Evolutionary conservation across 75 land plant genomes (phyloP).

Genomic region (Sequoia sempervirens): DNA sequence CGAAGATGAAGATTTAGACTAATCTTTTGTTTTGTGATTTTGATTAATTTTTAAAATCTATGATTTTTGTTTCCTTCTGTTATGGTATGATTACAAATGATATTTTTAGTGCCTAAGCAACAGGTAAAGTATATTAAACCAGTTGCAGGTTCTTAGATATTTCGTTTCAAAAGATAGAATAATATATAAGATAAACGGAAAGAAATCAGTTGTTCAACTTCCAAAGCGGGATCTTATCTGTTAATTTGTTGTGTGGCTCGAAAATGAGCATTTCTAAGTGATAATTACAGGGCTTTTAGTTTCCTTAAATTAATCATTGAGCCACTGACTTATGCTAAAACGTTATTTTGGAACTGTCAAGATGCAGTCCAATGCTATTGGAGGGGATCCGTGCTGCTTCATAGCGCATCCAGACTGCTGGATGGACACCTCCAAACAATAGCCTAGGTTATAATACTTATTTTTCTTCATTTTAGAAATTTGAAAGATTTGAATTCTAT

Average conservation of each 20-base stretch:
- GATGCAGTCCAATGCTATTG: not conserved
- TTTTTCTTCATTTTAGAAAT: not conserved
- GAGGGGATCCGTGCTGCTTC: not conserved
- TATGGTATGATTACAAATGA: not conserved
- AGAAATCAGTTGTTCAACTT: no score
- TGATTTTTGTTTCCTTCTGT: not conserved
- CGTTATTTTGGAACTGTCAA: not conserved
- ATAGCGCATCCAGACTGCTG: not conserved
- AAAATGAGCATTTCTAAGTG: not conserved
- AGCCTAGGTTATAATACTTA: not conserved
- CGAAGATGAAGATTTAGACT: conserved; percentile 17
- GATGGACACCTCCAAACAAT: not conserved
- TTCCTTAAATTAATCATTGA: not conserved
- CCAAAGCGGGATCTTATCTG: no score
- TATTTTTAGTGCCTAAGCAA: no score
- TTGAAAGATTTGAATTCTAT: not conserved
- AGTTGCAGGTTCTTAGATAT: no score
- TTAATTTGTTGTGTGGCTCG: no score
- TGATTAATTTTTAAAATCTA: not conserved
- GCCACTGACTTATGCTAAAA: not conserved
- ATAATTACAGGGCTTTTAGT: not conserved
- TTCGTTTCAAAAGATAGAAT: no score
- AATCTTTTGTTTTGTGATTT: not conserved
- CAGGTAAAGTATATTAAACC: no score
- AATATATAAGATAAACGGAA: no score